phyloP scores from a whole-genome alignment of 1,284 basidiomycete species.

The Leccinum solheimii region DNA sequence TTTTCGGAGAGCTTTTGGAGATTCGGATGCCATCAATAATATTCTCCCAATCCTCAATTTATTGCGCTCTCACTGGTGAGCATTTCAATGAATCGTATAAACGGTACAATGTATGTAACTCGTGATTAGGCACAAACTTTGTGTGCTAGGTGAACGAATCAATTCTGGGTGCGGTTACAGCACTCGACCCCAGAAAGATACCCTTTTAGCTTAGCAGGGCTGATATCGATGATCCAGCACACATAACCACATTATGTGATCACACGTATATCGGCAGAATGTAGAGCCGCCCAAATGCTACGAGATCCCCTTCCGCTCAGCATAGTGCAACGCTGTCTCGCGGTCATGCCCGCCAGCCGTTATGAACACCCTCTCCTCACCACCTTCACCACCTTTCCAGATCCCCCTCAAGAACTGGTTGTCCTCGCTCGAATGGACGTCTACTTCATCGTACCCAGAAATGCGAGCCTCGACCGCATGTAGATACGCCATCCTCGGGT shows the following conservation, averaged over 20 bases:
- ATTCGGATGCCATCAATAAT: not conserved
- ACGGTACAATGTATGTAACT: not conserved
- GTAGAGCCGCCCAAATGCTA: too few species aligned
- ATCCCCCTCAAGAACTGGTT: too few species aligned
- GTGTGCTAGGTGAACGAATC: not conserved
- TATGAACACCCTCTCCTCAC: too few species aligned
- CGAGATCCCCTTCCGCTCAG: conserved; percentile 17
- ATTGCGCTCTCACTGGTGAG: not conserved
- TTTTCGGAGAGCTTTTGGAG: not conserved
- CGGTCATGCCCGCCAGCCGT: too few species aligned
- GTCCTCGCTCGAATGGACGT: too few species aligned
- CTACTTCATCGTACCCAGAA: too few species aligned
- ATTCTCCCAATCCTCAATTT: not conserved
- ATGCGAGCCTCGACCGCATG: too few species aligned
- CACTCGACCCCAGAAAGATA: not conserved
- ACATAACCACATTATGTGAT: not conserved
- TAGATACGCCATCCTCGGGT: too few species aligned
- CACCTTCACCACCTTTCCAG: too few species aligned
- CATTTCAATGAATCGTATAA: not conserved
- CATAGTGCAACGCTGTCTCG: too few species aligned
- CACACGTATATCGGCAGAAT: not conserved
- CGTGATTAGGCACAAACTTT: not conserved
- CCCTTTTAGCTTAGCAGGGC: not conserved
- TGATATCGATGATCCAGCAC: not conserved
- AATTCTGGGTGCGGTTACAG: not conserved